Conservation (phyloP, 176 grass and related monocot species). For the Miscanthus lutarioriparius region DNA sequence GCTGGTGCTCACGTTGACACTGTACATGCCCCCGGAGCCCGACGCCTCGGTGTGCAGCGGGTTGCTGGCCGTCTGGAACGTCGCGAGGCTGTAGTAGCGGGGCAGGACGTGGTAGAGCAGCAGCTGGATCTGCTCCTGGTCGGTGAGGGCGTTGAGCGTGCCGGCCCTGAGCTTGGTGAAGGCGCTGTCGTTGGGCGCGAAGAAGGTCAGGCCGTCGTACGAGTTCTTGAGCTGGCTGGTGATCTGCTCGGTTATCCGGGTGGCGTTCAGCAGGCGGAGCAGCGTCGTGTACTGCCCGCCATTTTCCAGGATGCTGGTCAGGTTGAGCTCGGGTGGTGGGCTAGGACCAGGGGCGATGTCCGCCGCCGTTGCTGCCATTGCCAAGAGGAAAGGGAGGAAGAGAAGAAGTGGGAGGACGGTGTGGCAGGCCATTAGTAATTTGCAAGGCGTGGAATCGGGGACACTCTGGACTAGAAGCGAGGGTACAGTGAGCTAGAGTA, state of each 20-base stretch:
- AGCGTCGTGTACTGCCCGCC: conserved; percentile 57
- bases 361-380: neutral
- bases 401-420: conserved; percentile 12
- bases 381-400: conserved; percentile 17
- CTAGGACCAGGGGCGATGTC: conserved; percentile 31
- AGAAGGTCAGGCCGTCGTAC: conserved; percentile 62
- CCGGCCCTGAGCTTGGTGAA: conserved; percentile 53
- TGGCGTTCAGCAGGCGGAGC: conserved; percentile 54
- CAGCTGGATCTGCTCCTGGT: conserved; percentile 57
- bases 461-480: neutral
- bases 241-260: conserved; percentile 47
- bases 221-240: conserved; percentile 66
- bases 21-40: conserved; percentile 53
- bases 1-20: conserved; percentile 58
- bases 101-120: conserved; percentile 67
- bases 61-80: conserved; percentile 67
- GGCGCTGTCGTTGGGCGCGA: conserved; percentile 64
- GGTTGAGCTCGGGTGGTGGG: conserved; percentile 29
- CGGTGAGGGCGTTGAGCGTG: conserved; percentile 47
- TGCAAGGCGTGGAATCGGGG: neutral
- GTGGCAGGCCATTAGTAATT: conserved; percentile 44
- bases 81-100: conserved; percentile 47
- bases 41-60: conserved; percentile 69
- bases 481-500: neutral
- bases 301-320: conserved; percentile 51